Conservation (phyloP, 495 filamentous ascomycete genomes). For the Hamigera avellanea region DNA sequence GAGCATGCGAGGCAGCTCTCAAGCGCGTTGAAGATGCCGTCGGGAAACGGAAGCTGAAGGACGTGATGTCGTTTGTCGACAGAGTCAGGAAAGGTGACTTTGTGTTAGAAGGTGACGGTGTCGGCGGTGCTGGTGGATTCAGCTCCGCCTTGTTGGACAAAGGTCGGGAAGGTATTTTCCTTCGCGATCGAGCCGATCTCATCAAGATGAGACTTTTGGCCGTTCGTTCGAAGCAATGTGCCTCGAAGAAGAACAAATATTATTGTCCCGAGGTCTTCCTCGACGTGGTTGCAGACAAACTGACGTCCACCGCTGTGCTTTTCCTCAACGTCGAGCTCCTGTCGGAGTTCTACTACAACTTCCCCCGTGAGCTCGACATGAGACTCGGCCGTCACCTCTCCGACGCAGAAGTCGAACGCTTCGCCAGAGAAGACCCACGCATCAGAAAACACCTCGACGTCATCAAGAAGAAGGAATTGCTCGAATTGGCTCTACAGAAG, state of each 20-base stretch:
- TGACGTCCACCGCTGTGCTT: conserved; percentile 86
- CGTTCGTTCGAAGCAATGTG: conserved; percentile 79
- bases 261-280: conserved; percentile 96
- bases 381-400: conserved; percentile 75
- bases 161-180: conserved; percentile 87
- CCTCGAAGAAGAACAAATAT: conserved; percentile 75
- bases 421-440: conserved; percentile 86
- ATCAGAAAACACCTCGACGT: conserved; percentile 82
- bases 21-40: conserved; percentile 63
- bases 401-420: conserved; percentile 69
- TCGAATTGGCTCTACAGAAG: conserved; percentile 87
- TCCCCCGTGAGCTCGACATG: conserved; percentile 83
- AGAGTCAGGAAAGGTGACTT: conserved; percentile 75
- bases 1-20: conserved; percentile 66
- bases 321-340: conserved; percentile 97
- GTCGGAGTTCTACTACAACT: conserved; percentile 94
- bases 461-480: conserved; percentile 79
- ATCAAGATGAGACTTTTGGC: conserved; percentile 83
- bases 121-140: conserved; percentile 83
- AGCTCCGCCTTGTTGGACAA: conserved; percentile 66
- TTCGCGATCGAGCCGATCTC: conserved; percentile 78
- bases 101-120: conserved; percentile 67
- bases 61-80: conserved; percentile 88
- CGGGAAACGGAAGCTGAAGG: conserved; percentile 70
- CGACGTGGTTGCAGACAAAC: conserved; percentile 90